A percentile compares a stretch with the other conserved stretches of the same genome.
Evolutionary conservation across 2,329 filamentous ascomycete genomes (phyloP).

Genomic region (Venturia carpophila): DNA sequence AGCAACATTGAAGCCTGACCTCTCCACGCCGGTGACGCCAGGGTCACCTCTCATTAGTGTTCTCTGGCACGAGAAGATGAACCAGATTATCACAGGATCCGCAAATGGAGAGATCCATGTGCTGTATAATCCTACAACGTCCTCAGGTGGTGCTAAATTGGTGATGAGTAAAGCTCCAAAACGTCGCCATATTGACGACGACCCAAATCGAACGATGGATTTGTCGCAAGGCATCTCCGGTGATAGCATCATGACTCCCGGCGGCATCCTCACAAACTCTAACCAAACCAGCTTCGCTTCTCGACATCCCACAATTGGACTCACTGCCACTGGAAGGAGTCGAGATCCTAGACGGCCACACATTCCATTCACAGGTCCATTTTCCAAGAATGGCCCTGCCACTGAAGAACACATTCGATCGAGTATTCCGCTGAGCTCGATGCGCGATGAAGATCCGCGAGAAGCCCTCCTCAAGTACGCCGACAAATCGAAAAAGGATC

Average conservation of each 20-base stretch:
- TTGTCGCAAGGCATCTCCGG: constrained; percentile 72
- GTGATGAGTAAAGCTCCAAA: constrained; percentile 93
- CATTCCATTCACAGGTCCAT: constrained; percentile 76
- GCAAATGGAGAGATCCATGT: constrained; percentile 85
- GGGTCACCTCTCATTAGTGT: constrained; percentile 75
- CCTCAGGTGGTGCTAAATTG: constrained; percentile 70
- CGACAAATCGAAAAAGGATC: constrained; percentile 84
- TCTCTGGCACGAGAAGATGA: constrained; percentile 87
- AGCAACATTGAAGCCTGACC: constrained; percentile 76
- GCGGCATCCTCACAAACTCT: constrained; percentile 48
- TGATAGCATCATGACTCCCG: constrained; percentile 62
- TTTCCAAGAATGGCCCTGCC: constrained; percentile 74
- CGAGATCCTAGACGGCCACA: constrained; percentile 79
- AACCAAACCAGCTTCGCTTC: constrained; percentile 43
- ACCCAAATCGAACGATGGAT: constrained; percentile 78
- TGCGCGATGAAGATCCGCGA: constrained; percentile 93
- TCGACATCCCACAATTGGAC: constrained; percentile 61
- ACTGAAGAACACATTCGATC: constrained; percentile 84
- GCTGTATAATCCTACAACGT: constrained; percentile 82
- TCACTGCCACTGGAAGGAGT: constrained; percentile 69
- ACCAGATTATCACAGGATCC: constrained; percentile 91
- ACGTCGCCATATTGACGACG: constrained; percentile 90
- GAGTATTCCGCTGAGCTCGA: constrained; percentile 79
- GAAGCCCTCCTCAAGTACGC: constrained; percentile 94
- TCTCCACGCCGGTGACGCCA: constrained; percentile 81